Evolutionary conservation across 2,329 filamentous ascomycete species (phyloP).

Genomic region (Metarhizium robertsii): DNA sequence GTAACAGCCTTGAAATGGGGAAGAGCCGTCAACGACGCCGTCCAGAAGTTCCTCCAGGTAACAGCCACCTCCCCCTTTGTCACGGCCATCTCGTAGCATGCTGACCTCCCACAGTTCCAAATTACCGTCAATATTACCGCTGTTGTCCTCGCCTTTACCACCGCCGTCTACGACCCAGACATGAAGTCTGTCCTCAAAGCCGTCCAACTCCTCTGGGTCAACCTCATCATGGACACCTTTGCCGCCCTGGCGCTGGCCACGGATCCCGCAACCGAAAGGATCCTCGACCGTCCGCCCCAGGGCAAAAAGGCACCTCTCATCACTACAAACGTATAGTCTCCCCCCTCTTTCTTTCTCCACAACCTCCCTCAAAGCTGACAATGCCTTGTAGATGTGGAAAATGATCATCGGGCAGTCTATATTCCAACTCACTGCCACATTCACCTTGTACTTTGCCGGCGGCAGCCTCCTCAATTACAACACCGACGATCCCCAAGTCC

Average conservation of each 20-base stretch:
- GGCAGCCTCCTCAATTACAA: conserved; percentile 43
- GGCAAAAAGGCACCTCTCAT: conserved; percentile 64
- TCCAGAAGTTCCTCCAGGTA: conserved; percentile 58
- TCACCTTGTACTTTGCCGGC: conserved; percentile 51
- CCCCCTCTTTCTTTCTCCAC: conserved; percentile 20
- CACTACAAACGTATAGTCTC: conserved; percentile 32
- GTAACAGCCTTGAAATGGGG: conserved; percentile 61
- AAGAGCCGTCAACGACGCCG: conserved; percentile 58
- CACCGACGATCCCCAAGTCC: conserved; percentile 20
- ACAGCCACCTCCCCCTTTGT: no score
- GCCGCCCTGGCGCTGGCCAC: conserved; percentile 57
- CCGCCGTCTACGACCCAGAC: conserved; percentile 44
- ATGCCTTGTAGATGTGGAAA: conserved; percentile 46
- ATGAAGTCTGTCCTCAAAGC: conserved; percentile 54
- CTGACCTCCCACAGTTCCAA: conserved; percentile 37
- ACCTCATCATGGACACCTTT: conserved; percentile 62
- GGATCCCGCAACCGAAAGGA: conserved; percentile 47
- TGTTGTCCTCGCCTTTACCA: conserved; percentile 55
- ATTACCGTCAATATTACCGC: conserved; percentile 65
- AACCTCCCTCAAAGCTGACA: not conserved
- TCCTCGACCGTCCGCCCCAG: conserved; percentile 44
- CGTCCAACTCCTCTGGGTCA: conserved; percentile 60
- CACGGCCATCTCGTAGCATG: no score
- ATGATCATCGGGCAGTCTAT: conserved; percentile 55
- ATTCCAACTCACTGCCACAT: conserved; percentile 49